A percentile compares a stretch with the other conserved stretches of the same genome.
phyloP scores from a whole-genome alignment of 352 stramenopile genomes.

The Phytophthora foliorum region DNA sequence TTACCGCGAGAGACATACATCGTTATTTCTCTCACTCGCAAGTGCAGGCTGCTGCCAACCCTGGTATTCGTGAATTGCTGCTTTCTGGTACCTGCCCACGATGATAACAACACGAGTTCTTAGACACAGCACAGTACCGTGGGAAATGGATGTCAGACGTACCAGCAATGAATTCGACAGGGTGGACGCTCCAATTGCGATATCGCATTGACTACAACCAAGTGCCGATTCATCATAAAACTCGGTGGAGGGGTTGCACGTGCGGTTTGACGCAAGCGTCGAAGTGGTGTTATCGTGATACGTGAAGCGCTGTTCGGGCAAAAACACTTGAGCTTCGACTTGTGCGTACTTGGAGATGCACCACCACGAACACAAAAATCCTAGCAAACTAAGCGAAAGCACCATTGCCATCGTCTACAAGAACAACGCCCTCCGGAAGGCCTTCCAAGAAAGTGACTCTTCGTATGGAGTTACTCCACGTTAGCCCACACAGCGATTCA shows the following conservation, averaged over 20 bases:
- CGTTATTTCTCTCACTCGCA: constrained; percentile 45
- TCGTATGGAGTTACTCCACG: constrained; percentile 30
- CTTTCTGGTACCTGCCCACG: constrained; percentile 47
- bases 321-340: constrained; percentile 24
- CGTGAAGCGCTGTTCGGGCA: constrained; percentile 20
- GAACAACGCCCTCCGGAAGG: constrained; percentile 1
- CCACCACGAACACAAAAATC: constrained; percentile 13
- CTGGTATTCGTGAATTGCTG: constrained; percentile 27
- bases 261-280: constrained; percentile 13
- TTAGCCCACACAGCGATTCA: not conserved
- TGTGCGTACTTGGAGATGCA: not conserved
- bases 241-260: constrained; percentile 49
- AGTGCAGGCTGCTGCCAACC: constrained; percentile 46
- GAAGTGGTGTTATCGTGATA: constrained; percentile 7
- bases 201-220: constrained; percentile 60
- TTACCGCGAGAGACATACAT: not conserved
- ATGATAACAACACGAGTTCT: not conserved
- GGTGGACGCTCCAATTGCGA: constrained; percentile 41
- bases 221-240: constrained; percentile 72
- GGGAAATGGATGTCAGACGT: constrained; percentile 3
- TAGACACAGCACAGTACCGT: not conserved
- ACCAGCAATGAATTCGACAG: constrained; percentile 51
- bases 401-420: constrained; percentile 5
- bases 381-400: constrained; percentile 2
- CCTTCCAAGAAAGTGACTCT: constrained; percentile 37